Percentiles rank a stretch among this genome's conserved stretches.
Conservation (phyloP, 1,284 basidiomycete genomes). For the Cutaneotrichosporon sp. region DNA sequence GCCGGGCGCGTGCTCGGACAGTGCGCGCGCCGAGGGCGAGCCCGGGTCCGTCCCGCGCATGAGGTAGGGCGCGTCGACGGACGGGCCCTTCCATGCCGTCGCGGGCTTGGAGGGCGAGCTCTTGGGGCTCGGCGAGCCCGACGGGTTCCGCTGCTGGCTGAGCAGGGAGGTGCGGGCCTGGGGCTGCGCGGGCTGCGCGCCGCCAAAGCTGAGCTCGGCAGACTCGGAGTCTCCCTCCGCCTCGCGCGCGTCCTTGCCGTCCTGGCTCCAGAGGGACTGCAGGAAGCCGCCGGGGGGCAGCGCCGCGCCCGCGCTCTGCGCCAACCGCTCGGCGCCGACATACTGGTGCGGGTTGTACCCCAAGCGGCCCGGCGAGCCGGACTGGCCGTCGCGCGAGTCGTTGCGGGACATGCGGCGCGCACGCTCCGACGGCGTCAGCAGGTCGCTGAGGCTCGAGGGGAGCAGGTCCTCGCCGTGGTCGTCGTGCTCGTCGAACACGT, state of each 20-base stretch:
- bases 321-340: slow-evolving; percentile 37
- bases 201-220: slow-evolving; percentile 36
- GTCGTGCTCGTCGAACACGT: slow-evolving; percentile 41
- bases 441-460: slow-evolving; percentile 79
- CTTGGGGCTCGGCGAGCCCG: slow-evolving; percentile 16
- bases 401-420: slow-evolving; percentile 71
- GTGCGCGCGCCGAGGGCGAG: slow-evolving; percentile 41
- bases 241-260: slow-evolving; percentile 47
- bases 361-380: slow-evolving; percentile 31
- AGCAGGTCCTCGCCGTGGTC: slow-evolving; percentile 84
- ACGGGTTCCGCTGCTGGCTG: slow-evolving; percentile 37
- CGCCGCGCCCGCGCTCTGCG: slow-evolving; percentile 50
- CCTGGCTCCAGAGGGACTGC: slow-evolving; percentile 47
- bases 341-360: slow-evolving; percentile 30
- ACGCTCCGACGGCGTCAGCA: slow-evolving; percentile 80
- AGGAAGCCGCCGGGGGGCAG: slow-evolving; percentile 45
- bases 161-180: slow-evolving; percentile 37
- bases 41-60: slow-evolving; percentile 38
- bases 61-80: slow-evolving; percentile 34
- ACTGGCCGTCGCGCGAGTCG: slow-evolving; percentile 43
- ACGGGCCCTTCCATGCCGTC: slow-evolving; percentile 10
- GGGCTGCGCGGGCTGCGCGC: slow-evolving; percentile 28
- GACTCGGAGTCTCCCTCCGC: slow-evolving; percentile 13
- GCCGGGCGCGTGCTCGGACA: slow-evolving; percentile 52
- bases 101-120: slow-evolving; percentile 15